These are phyloP conservation scores for Backusella morwellensis DNA, from an alignment of 192 early-diverging fungal genomes.

Conservation along the genomic window DNA sequence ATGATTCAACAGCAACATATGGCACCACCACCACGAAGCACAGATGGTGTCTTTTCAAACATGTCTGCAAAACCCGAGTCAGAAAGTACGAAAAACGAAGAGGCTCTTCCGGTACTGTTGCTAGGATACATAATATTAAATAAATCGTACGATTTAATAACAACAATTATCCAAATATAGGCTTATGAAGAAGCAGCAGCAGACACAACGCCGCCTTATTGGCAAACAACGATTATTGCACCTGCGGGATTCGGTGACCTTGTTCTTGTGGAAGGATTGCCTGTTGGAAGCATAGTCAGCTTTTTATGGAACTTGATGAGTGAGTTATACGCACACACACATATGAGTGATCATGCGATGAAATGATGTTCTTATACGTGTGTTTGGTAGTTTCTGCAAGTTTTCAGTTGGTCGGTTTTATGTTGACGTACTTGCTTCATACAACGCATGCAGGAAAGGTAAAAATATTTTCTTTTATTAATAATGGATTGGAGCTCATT, in stretches of 20 bases:
- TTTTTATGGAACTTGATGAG: constrained; percentile 77
- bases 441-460: constrained; percentile 80
- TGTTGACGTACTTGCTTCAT: constrained; percentile 85
- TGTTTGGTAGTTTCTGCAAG: constrained; percentile 58
- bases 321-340: not conserved
- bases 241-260: constrained; percentile 70
- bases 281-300: constrained; percentile 72
- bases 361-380: not conserved
- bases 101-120: constrained; percentile 40
- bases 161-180: constrained; percentile 13
- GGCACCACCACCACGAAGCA: not conserved
- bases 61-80: constrained; percentile 50
- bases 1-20: not conserved
- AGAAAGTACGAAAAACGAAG: constrained; percentile 36
- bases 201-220: constrained; percentile 62
- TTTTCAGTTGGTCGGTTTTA: constrained; percentile 80
- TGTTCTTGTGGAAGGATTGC: constrained; percentile 86
- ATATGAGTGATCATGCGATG: not conserved
- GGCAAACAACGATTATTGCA: constrained; percentile 70
- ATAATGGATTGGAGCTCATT: not conserved
- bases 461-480: not conserved
- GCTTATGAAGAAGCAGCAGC: constrained; percentile 73
- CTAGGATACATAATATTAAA: not conserved
- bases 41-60: constrained; percentile 52
- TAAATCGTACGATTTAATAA: not conserved